Evolutionary conservation across 2,329 filamentous ascomycete genomes (phyloP).

Genomic region (Fragosphaeria purpurea): DNA sequence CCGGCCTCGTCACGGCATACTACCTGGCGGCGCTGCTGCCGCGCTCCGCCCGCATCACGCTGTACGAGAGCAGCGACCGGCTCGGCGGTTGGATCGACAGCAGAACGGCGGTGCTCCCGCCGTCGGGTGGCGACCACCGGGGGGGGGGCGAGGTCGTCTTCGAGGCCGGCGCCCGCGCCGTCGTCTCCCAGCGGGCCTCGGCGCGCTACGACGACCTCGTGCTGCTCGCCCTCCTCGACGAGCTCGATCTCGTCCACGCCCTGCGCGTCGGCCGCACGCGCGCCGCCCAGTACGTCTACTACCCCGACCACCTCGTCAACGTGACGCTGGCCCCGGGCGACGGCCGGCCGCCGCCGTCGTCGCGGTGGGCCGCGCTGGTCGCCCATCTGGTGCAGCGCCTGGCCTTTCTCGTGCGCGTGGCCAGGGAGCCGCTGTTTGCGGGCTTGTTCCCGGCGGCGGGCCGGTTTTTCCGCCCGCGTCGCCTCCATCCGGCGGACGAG

Average conservation of each 20-base stretch:
- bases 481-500: not conserved
- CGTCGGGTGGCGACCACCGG: constrained; percentile 36
- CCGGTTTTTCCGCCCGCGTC: not conserved
- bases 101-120: constrained; percentile 22
- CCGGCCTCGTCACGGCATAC: constrained; percentile 68
- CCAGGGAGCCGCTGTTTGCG: constrained; percentile 46
- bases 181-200: constrained; percentile 42
- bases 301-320: constrained; percentile 68
- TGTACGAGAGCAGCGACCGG: constrained; percentile 64
- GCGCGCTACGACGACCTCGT: constrained; percentile 50
- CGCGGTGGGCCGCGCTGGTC: constrained; percentile 17
- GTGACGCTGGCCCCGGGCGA: constrained; percentile 21
- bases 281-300: constrained; percentile 69
- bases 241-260: constrained; percentile 27
- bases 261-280: constrained; percentile 40
- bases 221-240: constrained; percentile 56
- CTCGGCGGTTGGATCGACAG: constrained; percentile 81
- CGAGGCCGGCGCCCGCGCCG: constrained; percentile 73
- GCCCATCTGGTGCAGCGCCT: constrained; percentile 8
- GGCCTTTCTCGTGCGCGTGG: constrained; percentile 19
- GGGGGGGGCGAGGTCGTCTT: constrained; percentile 50
- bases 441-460: constrained; percentile 18
- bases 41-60: constrained; percentile 55
- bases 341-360: constrained; percentile 1
- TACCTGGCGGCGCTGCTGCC: constrained; percentile 63